A percentile compares a stretch with the other conserved stretches of the same genome.
Conservation (phyloP, 2,329 filamentous ascomycete species). For the Neofusicoccum umdonicola region DNA sequence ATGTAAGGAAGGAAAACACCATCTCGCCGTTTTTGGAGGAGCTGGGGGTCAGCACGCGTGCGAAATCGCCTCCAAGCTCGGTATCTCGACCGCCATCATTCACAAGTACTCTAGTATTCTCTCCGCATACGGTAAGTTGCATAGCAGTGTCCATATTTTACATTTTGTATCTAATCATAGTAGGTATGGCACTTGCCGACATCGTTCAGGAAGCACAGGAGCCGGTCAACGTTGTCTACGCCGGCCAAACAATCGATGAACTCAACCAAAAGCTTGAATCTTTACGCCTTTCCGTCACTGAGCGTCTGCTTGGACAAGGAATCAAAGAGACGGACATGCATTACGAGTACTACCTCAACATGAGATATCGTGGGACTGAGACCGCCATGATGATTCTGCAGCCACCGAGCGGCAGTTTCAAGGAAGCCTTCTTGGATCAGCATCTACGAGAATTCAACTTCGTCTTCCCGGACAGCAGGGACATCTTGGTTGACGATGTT, state of each 20-base stretch:
- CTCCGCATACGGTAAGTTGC: slow-evolving; percentile 43
- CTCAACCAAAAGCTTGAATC: slow-evolving; percentile 39
- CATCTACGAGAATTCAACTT: slow-evolving; percentile 47
- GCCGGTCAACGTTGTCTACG: slow-evolving; percentile 61
- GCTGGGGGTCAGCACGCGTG: slow-evolving; percentile 42
- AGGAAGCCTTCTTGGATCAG: slow-evolving; percentile 33
- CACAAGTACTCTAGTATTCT: slow-evolving; percentile 48
- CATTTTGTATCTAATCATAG: neutral
- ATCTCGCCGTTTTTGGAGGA: slow-evolving; percentile 30
- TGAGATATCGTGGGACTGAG: slow-evolving; percentile 45
- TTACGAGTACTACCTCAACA: slow-evolving; percentile 41
- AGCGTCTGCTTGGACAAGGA: slow-evolving; percentile 63
- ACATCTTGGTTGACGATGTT: slow-evolving; percentile 27
- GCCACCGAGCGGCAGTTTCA: slow-evolving; percentile 33
- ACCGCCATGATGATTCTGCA: slow-evolving; percentile 45
- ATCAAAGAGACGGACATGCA: slow-evolving; percentile 49
- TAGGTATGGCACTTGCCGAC: slow-evolving; percentile 40
- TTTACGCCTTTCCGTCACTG: slow-evolving; percentile 29
- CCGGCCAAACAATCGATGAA: slow-evolving; percentile 73
- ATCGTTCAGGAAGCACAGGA: slow-evolving; percentile 64
- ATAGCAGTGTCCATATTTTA: neutral
- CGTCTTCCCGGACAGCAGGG: slow-evolving; percentile 49
- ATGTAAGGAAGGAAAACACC: slow-evolving; percentile 56
- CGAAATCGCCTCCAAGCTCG: slow-evolving; percentile 43
- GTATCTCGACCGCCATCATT: slow-evolving; percentile 45